A percentile compares a stretch with the other conserved stretches of the same genome.
Evolutionary conservation across 768 basidiomycete genomes (phyloP).

Genomic region (Suillus discolor): DNA sequence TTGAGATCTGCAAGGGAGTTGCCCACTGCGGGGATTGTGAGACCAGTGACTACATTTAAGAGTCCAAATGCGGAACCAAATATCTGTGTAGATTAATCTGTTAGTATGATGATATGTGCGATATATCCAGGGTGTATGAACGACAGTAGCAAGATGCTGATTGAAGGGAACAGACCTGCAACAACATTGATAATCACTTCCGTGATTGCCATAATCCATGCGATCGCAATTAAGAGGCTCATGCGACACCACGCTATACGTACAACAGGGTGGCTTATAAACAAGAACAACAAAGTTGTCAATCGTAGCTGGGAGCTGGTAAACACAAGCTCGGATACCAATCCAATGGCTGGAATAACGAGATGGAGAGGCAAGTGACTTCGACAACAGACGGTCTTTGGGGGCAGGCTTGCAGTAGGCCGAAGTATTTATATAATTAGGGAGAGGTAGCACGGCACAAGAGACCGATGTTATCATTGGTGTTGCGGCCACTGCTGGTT

Average conservation of each 20-base stretch:
- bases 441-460: not conserved
- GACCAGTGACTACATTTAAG: conserved; percentile 93
- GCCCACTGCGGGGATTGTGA: conserved; percentile 95
- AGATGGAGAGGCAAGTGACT: not conserved
- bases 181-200: conserved; percentile 89
- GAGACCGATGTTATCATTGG: not conserved
- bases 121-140: not conserved
- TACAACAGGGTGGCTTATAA: conserved; percentile 50
- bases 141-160: not conserved
- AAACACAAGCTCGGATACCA: not conserved
- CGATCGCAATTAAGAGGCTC: conserved; percentile 87
- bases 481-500: not conserved
- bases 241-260: conserved; percentile 79
- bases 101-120: conserved; percentile 5
- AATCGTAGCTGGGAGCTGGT: not conserved
- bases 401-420: not conserved
- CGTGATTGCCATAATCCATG: conserved; percentile 98
- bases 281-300: not conserved
- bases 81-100: conserved; percentile 50
- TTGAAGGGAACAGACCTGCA: conserved; percentile 59
- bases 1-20: conserved; percentile 93
- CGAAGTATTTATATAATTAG: not conserved
- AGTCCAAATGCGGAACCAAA: conserved; percentile 93
- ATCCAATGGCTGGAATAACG: not conserved
- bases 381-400: not conserved